These are phyloP conservation scores for Aspergillus baeticus DNA, from an alignment of 495 filamentous ascomycete species.

Conservation along the genomic window DNA sequence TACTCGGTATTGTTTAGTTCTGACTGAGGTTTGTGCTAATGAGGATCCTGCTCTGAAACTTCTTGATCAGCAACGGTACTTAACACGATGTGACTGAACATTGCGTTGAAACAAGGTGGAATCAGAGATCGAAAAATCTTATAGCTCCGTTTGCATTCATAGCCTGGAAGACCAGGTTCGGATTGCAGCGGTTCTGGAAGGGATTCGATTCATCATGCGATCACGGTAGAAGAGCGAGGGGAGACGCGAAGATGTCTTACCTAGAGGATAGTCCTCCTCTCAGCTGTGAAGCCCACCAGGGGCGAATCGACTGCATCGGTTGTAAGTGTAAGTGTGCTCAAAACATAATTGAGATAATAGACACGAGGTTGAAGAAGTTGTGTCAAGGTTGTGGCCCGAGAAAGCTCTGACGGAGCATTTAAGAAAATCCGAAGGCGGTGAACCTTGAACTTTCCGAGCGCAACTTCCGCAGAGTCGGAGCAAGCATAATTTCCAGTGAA, in stretches of 20 bases:
- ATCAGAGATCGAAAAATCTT: slow-evolving; percentile 12
- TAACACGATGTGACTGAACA: not conserved
- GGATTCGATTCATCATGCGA: slow-evolving; percentile 51
- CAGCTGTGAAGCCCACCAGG: slow-evolving; percentile 29
- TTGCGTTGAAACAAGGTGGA: not conserved
- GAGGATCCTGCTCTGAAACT: slow-evolving; percentile 30
- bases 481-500: not conserved
- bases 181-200: slow-evolving; percentile 89
- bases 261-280: slow-evolving; percentile 28
- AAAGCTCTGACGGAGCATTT: slow-evolving; percentile 8
- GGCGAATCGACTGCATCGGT: slow-evolving; percentile 40
- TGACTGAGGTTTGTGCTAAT: not conserved
- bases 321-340: slow-evolving; percentile 14
- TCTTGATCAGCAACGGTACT: slow-evolving; percentile 8
- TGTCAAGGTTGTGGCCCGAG: not conserved
- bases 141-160: slow-evolving; percentile 39
- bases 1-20: slow-evolving; percentile 9
- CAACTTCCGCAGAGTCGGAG: slow-evolving; percentile 12
- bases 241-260: slow-evolving; percentile 31
- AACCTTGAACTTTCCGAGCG: slow-evolving; percentile 4
- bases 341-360: slow-evolving; percentile 12
- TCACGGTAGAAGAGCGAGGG: slow-evolving; percentile 6
- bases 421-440: slow-evolving; percentile 20
- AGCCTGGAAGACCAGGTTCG: slow-evolving; percentile 56
- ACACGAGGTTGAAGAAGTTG: too few relatives aligned